Evolutionary conservation across 768 basidiomycete genomes (phyloP), one percentile per base, ranked within the genome.

Genomic region (Phlegmacium glaucopus): DNA sequence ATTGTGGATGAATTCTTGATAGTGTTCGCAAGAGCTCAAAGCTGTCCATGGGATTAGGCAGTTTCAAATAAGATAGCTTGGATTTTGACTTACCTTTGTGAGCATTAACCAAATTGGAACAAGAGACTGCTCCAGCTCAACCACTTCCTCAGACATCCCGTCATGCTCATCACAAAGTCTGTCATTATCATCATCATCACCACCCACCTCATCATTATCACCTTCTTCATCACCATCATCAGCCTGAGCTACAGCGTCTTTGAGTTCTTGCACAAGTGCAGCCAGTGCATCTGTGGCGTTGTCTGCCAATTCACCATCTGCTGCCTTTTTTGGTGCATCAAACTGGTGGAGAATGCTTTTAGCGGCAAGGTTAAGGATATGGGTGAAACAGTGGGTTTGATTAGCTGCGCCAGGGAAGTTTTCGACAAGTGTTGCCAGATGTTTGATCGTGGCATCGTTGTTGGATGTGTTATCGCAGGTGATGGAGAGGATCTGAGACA

Each of bases 1-100:
- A 56, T 56, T 2, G 64, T 72, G 0, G 58, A 54, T 0, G 64
- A 70, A 50, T 66, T 50, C 9, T 63, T 53, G 18, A 53, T 43
- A 1, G 38, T 22, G 27, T 35, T 51, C 22, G 49, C 18, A 50
- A 50, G 11, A 46, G 55, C 42, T 48, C 52, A 51, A 44, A 64
- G 42, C 56, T 58, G 26, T 52, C 9, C 30, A 32, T 32, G 8
- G 9, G 8, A 13, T 32, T 32, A 32, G 30, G 13, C 13, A 13
- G 13, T 32, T 8, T 32, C 30, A 32, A 32, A 12, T 35, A 34
- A 29, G 37, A 35, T 22, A n/a, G n/a, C n/a, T n/a, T n/a, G n/a
- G n/a, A n/a, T n/a, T n/a, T n/a, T n/a, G n/a, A n/a, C n/a, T n/a
- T n/a, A n/a, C n/a, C n/a, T n/a, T n/a, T n/a, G n/a, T n/a, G n/a